These are phyloP conservation scores for Sungouiella blattae DNA, from an alignment of 805 yeast species.

Conservation along the genomic window DNA sequence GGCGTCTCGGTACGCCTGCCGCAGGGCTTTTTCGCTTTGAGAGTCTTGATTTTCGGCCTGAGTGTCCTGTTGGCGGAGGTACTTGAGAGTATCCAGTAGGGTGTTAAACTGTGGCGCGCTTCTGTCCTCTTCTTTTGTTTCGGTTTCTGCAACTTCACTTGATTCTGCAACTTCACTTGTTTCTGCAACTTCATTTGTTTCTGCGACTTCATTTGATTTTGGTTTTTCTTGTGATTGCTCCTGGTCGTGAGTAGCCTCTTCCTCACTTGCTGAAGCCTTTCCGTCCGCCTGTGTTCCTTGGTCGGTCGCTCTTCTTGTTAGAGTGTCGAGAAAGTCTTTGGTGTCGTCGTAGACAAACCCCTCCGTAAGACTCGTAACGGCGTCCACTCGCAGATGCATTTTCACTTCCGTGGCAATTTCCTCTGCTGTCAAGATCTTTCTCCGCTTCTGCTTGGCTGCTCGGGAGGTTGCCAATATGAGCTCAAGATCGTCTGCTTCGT, in stretches of 20 bases:
- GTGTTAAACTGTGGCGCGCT: conserved; percentile 4
- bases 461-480: conserved; percentile 26
- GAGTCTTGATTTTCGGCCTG: neutral
- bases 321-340: conserved; percentile 33
- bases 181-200: neutral
- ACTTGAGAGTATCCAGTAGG: conserved; percentile 14
- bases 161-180: neutral
- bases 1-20: conserved; percentile 24
- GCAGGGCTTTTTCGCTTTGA: conserved; percentile 11
- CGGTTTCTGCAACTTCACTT: neutral
- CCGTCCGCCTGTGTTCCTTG: neutral
- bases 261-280: neutral
- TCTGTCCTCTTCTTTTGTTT: neutral
- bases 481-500: conserved; percentile 32
- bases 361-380: conserved; percentile 12
- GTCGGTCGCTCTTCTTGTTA: too few relatives aligned
- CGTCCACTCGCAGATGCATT: conserved; percentile 16
- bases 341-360: conserved; percentile 33
- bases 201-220: neutral
- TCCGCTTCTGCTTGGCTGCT: conserved; percentile 23
- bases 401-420: conserved; percentile 38
- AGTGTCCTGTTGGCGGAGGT: conserved; percentile 5
- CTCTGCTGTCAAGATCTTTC: conserved; percentile 28
- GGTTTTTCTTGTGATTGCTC: neutral
- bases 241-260: neutral